Evolutionary conservation across 306 rosid genomes (phyloP).

Genomic region (Ormosia semicastrata): DNA sequence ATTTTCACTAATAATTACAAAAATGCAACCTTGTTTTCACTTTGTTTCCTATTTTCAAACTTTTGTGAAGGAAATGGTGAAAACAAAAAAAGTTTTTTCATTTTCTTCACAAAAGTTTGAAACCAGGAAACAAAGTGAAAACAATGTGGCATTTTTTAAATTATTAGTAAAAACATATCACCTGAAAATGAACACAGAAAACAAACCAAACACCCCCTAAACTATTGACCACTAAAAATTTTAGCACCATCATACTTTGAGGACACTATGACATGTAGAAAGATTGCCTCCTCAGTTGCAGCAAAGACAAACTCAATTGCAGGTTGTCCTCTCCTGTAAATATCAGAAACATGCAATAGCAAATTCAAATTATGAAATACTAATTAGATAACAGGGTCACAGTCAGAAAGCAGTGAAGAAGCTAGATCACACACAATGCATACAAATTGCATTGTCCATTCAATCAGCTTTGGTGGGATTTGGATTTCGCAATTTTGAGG

Average conservation of each 20-base stretch:
- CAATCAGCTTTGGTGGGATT: slow-evolving; percentile 14
- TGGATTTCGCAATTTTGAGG: not conserved
- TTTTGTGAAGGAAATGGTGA: no score
- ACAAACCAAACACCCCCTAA: no score
- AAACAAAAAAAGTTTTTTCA: no score
- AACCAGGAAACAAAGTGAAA: no score
- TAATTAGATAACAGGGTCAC: not conserved
- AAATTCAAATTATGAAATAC: slow-evolving; percentile 15
- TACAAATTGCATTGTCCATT: slow-evolving; percentile 5
- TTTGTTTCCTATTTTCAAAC: no score
- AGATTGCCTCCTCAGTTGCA: slow-evolving; percentile 90
- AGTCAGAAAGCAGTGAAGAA: slow-evolving; percentile 21
- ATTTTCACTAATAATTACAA: no score
- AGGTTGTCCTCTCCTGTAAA: slow-evolving; percentile 89
- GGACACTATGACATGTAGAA: slow-evolving; percentile 77
- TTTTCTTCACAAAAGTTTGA: no score
- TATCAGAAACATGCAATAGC: slow-evolving; percentile 37
- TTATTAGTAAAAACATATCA: no score
- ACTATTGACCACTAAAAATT: slow-evolving; percentile 16
- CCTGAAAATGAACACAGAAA: no score
- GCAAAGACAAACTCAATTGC: slow-evolving; percentile 83
- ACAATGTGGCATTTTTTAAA: no score
- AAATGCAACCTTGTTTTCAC: no score
- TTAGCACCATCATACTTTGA: slow-evolving; percentile 59
- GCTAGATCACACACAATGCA: slow-evolving; percentile 13